A percentile compares a stretch with the other conserved stretches of the same genome.
These are phyloP conservation scores for Mycosphaerella sp. DNA, from an alignment of 2,329 filamentous ascomycete species.

Conservation along the genomic window DNA sequence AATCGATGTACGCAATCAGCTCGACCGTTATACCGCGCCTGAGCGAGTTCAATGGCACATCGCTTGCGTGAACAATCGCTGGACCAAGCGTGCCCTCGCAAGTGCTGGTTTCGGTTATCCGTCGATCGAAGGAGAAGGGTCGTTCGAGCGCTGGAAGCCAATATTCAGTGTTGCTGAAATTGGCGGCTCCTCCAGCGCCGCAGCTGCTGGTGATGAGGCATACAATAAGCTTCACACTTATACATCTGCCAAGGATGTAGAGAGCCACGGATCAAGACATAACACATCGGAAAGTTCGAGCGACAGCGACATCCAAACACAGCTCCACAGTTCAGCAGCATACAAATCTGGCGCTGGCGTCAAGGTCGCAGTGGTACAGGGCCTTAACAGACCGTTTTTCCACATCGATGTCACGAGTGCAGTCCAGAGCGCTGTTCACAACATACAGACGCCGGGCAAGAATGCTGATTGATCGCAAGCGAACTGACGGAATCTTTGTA, in stretches of 20 bases:
- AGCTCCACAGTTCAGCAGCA: conserved; percentile 43
- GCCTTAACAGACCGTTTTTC: conserved; percentile 86
- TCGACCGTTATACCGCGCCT: conserved; percentile 76
- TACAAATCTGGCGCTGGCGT: conserved; percentile 17
- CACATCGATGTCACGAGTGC: conserved; percentile 89
- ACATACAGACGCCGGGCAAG: conserved; percentile 38
- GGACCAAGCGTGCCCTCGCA: conserved; percentile 86
- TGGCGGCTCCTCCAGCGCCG: conserved; percentile 63
- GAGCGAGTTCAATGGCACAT: conserved; percentile 91
- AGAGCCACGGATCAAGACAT: conserved; percentile 20
- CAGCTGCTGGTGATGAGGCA: conserved; percentile 59
- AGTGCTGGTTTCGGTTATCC: conserved; percentile 86
- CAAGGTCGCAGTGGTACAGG: conserved; percentile 64
- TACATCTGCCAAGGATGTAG: conserved; percentile 31
- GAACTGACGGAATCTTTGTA: background rate
- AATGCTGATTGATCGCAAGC: background rate
- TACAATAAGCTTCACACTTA: conserved; percentile 49
- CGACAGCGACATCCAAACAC: conserved; percentile 37
- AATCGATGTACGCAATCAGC: conserved; percentile 90
- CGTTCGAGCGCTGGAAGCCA: conserved; percentile 74
- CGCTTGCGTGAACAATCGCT: conserved; percentile 85
- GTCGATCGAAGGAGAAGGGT: conserved; percentile 45
- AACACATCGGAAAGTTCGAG: conserved; percentile 25
- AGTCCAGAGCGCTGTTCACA: conserved; percentile 77
- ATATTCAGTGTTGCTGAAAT: conserved; percentile 91